Conservation (phyloP, 1,284 basidiomycete species). For the Moesziomyces sp. region DNA sequence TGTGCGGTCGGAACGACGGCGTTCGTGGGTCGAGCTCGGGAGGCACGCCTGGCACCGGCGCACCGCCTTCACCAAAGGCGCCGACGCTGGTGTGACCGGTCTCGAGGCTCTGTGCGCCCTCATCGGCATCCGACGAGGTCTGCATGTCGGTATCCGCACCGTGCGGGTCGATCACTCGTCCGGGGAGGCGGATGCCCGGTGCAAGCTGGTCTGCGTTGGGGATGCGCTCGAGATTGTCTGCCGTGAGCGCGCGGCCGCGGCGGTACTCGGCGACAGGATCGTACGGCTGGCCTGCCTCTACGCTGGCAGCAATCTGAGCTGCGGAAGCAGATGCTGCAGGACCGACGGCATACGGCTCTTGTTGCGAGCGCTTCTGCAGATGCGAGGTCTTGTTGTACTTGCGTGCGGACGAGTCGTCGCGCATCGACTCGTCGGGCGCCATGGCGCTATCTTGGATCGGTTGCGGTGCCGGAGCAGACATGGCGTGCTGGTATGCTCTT, state of each 20-base stretch:
- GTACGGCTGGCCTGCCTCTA: conserved; percentile 25
- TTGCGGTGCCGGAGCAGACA: conserved; percentile 10
- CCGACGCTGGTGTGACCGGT: conserved; percentile 50
- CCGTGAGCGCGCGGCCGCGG: conserved; percentile 56
- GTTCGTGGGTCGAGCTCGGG: conserved; percentile 65
- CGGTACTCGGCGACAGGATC: conserved; percentile 45
- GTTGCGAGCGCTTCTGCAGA: conserved; percentile 21
- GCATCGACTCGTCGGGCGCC: conserved; percentile 39
- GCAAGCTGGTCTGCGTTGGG: conserved; percentile 66
- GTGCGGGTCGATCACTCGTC: conserved; percentile 26
- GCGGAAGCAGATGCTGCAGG: conserved; percentile 8
- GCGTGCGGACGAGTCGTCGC: conserved; percentile 50
- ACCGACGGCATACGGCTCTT: conserved; percentile 6
- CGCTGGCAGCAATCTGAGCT: conserved; percentile 12
- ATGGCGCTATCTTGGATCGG: conserved; percentile 21
- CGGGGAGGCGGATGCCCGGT: conserved; percentile 62
- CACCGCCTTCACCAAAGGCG: conserved; percentile 49
- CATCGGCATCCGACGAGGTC: conserved; percentile 50
- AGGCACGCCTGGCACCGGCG: conserved; percentile 57
- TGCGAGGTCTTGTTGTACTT: conserved; percentile 53
- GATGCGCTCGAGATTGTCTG: conserved; percentile 62
- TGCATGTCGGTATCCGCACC: conserved; percentile 38
- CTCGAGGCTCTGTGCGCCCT: conserved; percentile 39
- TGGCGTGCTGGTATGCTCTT: neutral
- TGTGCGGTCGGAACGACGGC: conserved; percentile 57